Conservation (phyloP, 169 alveolate genomes). For the Theileria annulata region DNA sequence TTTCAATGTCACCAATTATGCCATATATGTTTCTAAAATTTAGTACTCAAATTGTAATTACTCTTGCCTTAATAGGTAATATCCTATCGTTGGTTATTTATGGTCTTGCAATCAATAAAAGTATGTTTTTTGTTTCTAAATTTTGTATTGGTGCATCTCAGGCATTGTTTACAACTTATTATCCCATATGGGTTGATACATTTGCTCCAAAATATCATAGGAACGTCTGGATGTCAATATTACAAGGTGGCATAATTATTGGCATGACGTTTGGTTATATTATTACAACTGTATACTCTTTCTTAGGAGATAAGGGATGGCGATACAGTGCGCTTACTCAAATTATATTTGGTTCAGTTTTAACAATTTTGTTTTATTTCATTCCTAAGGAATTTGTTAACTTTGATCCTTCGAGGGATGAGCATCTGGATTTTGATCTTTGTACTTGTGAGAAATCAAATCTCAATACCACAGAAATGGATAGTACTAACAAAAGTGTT, state of each 20-base stretch:
- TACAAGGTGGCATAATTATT: conserved; percentile 85
- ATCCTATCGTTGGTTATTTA: conserved; percentile 65
- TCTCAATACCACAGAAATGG: neutral
- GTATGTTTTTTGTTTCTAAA: conserved; percentile 79
- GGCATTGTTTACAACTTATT: conserved; percentile 88
- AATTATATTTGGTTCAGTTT: neutral
- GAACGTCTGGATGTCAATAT: conserved; percentile 92
- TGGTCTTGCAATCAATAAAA: conserved; percentile 68
- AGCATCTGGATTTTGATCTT: neutral
- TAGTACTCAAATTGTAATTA: conserved; percentile 68
- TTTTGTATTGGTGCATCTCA: conserved; percentile 88
- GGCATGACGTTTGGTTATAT: conserved; percentile 84
- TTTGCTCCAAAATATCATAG: conserved; percentile 86
- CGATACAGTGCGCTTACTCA: conserved; percentile 48
- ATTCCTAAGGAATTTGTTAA: conserved; percentile 38
- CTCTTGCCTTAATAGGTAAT: conserved; percentile 52
- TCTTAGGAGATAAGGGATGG: conserved; percentile 28
- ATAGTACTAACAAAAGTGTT: neutral
- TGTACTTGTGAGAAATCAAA: neutral
- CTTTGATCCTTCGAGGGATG: conserved; percentile 11
- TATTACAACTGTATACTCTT: conserved; percentile 34
- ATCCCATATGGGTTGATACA: conserved; percentile 94
- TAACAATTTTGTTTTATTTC: conserved; percentile 3
- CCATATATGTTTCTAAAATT: conserved; percentile 65
- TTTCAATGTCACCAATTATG: conserved; percentile 75